Percentiles rank a stretch among this genome's conserved stretches.
Evolutionary conservation across 208 protist genomes (phyloP).

Genomic region (Trypanosoma theileri): DNA sequence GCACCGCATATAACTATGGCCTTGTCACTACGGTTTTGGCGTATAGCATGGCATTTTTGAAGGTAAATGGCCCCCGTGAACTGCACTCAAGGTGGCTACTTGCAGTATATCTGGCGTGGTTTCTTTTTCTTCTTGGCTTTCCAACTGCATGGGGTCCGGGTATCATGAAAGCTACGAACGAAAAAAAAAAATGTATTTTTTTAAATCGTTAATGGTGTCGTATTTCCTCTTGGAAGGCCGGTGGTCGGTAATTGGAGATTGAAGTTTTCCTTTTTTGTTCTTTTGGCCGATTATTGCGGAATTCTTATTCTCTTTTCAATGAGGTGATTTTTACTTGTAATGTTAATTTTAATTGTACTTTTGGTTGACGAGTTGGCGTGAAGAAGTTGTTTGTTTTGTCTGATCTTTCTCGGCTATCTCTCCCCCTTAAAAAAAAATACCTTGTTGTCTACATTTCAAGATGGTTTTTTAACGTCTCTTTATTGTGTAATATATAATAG

Average conservation of each 20-base stretch:
- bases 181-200: background rate
- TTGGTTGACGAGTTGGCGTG: too few species aligned
- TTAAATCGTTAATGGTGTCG: conserved; percentile 6
- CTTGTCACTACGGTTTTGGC: conserved; percentile 23
- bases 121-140: conserved; percentile 15
- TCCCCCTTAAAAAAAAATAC: too few species aligned
- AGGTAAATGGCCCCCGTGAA: background rate
- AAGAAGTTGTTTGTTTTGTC: too few species aligned
- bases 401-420: too few species aligned
- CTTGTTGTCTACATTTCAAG: too few species aligned
- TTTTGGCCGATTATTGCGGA: background rate
- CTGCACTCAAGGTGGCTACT: background rate
- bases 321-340: background rate
- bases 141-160: conserved; percentile 1
- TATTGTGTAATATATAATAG: too few species aligned
- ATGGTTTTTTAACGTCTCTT: too few species aligned
- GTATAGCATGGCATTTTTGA: conserved; percentile 8
- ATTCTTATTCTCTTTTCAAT: too few species aligned
- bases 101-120: conserved; percentile 13
- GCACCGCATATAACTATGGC: conserved; percentile 21
- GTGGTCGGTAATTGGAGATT: background rate
- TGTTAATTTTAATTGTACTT: conserved; percentile 1
- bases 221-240: background rate
- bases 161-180: conserved; percentile 20
- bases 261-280: background rate